A percentile compares a stretch with the other conserved stretches of the same genome.
phyloP scores from a whole-genome alignment of 495 filamentous ascomycete species.

The Coniosporium apollinis region DNA sequence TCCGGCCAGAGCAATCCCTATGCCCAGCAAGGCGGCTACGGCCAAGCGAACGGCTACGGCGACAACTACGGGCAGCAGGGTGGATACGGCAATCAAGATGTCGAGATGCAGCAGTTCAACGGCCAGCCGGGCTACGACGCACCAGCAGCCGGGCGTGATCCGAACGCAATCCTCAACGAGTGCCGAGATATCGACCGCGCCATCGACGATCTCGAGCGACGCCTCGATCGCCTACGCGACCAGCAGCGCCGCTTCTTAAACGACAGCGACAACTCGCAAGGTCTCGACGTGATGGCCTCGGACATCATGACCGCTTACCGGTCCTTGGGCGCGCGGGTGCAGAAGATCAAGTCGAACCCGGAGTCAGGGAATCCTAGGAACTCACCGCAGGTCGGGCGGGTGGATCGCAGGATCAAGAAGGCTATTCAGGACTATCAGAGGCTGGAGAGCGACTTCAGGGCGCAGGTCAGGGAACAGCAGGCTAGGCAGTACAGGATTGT shows the following conservation, averaged over 20 bases:
- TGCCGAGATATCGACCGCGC: constrained; percentile 59
- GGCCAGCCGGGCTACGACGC: constrained; percentile 3
- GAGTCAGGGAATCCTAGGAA: constrained; percentile 54
- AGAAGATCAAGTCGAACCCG: constrained; percentile 61
- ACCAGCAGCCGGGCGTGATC: constrained; percentile 15
- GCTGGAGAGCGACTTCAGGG: constrained; percentile 57
- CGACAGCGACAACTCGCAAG: constrained; percentile 35
- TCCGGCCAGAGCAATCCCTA: constrained; percentile 52
- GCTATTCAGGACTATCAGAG: constrained; percentile 68
- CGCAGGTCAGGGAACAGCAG: constrained; percentile 63
- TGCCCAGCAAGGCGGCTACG: constrained; percentile 39
- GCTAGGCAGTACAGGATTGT: constrained; percentile 83
- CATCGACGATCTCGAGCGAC: constrained; percentile 55
- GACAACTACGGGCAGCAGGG: constrained; percentile 35
- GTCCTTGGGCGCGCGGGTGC: constrained; percentile 54
- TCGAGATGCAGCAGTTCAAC: constrained; percentile 26
- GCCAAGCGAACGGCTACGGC: constrained; percentile 46
- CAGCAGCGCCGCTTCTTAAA: constrained; percentile 42
- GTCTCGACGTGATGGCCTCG: constrained; percentile 41
- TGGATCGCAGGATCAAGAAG: constrained; percentile 59
- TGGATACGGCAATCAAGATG: constrained; percentile 16
- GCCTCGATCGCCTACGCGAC: constrained; percentile 38
- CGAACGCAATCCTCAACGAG: constrained; percentile 67
- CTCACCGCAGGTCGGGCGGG: constrained; percentile 56
- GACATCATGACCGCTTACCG: constrained; percentile 72